Evolutionary conservation across 2,329 filamentous ascomycete genomes (phyloP).

Genomic region (Pezicula carpinea): DNA sequence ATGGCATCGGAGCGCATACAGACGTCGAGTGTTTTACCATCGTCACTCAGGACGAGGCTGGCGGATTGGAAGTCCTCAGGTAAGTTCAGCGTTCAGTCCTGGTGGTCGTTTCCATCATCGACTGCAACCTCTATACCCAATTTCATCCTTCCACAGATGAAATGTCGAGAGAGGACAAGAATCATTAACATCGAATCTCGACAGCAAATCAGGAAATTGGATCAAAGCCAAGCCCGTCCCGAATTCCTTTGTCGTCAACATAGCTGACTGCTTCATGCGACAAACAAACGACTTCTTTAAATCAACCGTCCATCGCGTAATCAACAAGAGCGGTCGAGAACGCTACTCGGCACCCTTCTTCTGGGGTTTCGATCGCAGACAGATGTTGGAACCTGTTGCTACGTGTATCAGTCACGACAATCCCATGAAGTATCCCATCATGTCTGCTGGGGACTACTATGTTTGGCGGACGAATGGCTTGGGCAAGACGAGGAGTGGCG

Average conservation of each 20-base stretch:
- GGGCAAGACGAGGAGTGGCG: too few relatives aligned
- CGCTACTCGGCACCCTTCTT: conserved; percentile 80
- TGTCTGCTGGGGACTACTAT: too few relatives aligned
- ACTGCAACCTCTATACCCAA: too few relatives aligned
- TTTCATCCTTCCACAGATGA: too few relatives aligned
- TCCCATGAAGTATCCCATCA: too few relatives aligned
- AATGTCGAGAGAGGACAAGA: too few relatives aligned
- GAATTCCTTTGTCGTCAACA: conserved; percentile 39
- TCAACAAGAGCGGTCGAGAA: conserved; percentile 67
- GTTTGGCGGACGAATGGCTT: too few relatives aligned
- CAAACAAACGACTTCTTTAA: conserved; percentile 75
- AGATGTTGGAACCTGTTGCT: background rate
- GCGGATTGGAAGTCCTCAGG: conserved; percentile 42
- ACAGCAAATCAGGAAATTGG: conserved; percentile 36
- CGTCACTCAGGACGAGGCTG: conserved; percentile 39
- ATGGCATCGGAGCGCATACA: conserved; percentile 35
- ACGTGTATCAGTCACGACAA: too few relatives aligned
- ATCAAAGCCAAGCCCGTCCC: conserved; percentile 36
- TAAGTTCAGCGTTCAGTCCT: too few relatives aligned
- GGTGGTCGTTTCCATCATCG: too few relatives aligned
- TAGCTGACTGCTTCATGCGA: conserved; percentile 62
- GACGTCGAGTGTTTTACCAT: conserved; percentile 43
- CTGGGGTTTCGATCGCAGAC: conserved; percentile 56
- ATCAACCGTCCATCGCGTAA: conserved; percentile 74
- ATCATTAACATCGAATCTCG: too few relatives aligned